phyloP scores from a whole-genome alignment of 2,329 filamentous ascomycete genomes.

The Dendrostoma leiphaemia region DNA sequence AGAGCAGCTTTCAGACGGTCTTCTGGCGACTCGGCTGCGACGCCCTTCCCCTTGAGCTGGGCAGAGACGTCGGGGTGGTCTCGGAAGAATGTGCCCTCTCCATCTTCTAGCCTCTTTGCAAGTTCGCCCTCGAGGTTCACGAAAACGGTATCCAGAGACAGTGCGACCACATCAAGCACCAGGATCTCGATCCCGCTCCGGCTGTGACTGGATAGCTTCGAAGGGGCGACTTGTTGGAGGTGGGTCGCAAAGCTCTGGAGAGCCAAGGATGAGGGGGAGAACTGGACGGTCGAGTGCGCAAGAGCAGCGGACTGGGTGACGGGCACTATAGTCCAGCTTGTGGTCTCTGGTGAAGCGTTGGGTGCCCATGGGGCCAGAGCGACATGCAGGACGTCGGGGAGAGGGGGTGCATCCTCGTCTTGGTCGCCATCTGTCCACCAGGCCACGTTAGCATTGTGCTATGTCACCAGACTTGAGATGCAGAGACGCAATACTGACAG shows the following conservation, averaged over 20 bases:
- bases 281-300: slow-evolving; percentile 75
- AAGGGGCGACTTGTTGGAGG: slow-evolving; percentile 71
- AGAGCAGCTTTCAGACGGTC: slow-evolving; percentile 65
- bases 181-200: slow-evolving; percentile 81
- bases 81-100: slow-evolving; percentile 78
- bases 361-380: slow-evolving; percentile 75
- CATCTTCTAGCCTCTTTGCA: slow-evolving; percentile 75
- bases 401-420: slow-evolving; percentile 8
- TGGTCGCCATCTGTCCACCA: slow-evolving; percentile 3
- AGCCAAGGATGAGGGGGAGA: slow-evolving; percentile 68
- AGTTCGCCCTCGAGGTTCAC: slow-evolving; percentile 82
- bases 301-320: slow-evolving; percentile 64
- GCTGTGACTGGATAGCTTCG: slow-evolving; percentile 69
- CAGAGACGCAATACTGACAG: slow-evolving; percentile 40
- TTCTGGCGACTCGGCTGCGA: slow-evolving; percentile 38
- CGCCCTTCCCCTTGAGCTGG: slow-evolving; percentile 33
- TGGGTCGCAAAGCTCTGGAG: slow-evolving; percentile 77
- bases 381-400: slow-evolving; percentile 55
- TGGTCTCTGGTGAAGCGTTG: slow-evolving; percentile 53
- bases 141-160: slow-evolving; percentile 81
- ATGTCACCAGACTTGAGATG: background rate
- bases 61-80: slow-evolving; percentile 44
- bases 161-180: slow-evolving; percentile 74
- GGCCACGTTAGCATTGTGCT: slow-evolving; percentile 9
- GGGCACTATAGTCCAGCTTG: slow-evolving; percentile 83